Percentiles rank a stretch among this genome's conserved stretches.
Evolutionary conservation across 257 asterid species (phyloP).

Genomic region (Echium plantagineum): DNA sequence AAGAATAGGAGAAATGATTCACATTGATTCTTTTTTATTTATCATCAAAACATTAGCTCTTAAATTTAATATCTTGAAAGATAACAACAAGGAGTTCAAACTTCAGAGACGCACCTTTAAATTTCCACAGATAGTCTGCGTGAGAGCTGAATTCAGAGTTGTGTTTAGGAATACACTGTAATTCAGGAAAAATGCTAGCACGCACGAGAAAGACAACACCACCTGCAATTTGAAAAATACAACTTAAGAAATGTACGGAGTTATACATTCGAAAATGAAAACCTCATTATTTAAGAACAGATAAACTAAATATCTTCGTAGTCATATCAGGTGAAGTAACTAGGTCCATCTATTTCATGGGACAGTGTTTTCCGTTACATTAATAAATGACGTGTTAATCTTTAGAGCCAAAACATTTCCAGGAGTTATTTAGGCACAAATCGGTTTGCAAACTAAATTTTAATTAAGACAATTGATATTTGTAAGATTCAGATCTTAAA

Average conservation of each 20-base stretch:
- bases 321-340: not conserved
- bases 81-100: not conserved
- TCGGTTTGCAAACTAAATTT: not conserved
- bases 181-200: conserved; percentile 76
- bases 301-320: not conserved
- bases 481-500: too few species aligned
- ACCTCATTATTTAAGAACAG: not conserved
- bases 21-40: not conserved
- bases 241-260: conserved; percentile 7
- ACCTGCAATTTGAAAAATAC: conserved; percentile 31
- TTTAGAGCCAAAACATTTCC: not conserved
- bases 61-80: not conserved
- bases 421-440: not conserved
- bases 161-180: conserved; percentile 80
- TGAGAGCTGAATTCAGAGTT: conserved; percentile 83
- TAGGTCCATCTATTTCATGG: not conserved
- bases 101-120: conserved; percentile 53
- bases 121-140: conserved; percentile 94
- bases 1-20: too few species aligned
- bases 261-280: not conserved
- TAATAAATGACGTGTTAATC: not conserved
- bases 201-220: conserved; percentile 65
- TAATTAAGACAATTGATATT: too few species aligned
- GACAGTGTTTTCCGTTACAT: not conserved
- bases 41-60: not conserved